Evolutionary conservation across 176 grass and related monocot genomes (phyloP).

Genomic region (Alopecurus myosuroides): DNA sequence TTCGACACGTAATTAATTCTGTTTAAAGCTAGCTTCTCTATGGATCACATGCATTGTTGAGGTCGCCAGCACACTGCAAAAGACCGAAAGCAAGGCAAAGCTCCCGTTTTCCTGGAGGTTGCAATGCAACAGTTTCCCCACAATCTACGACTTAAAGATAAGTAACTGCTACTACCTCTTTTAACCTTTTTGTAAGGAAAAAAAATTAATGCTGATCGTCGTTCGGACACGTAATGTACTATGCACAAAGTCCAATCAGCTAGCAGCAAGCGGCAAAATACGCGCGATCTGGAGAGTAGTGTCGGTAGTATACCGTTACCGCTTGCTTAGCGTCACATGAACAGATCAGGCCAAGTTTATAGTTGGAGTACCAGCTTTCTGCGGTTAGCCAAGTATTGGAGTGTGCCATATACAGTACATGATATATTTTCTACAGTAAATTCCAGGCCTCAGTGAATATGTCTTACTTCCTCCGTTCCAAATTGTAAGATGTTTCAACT

Average conservation of each 20-base stretch:
- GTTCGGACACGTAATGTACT: not conserved
- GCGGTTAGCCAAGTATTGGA: not conserved
- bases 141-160: constrained; percentile 17
- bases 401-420: not conserved
- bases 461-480: too few species aligned
- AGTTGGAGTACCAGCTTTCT: not conserved
- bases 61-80: not conserved
- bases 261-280: not conserved
- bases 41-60: not conserved
- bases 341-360: not conserved
- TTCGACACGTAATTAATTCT: not conserved
- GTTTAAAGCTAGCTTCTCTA: not conserved
- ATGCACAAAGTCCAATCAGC: not conserved
- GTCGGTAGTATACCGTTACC: not conserved
- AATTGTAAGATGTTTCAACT: too few species aligned
- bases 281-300: not conserved
- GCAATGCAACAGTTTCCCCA: constrained; percentile 32
- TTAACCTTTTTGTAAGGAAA: not conserved
- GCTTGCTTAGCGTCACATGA: not conserved
- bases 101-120: constrained; percentile 33
- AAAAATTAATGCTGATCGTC: not conserved
- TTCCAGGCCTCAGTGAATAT: not conserved
- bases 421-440: not conserved
- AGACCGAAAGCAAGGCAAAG: not conserved
- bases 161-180: not conserved